Conservation (phyloP, 2,329 filamentous ascomycete genomes). For the Sporothrix protearum region DNA sequence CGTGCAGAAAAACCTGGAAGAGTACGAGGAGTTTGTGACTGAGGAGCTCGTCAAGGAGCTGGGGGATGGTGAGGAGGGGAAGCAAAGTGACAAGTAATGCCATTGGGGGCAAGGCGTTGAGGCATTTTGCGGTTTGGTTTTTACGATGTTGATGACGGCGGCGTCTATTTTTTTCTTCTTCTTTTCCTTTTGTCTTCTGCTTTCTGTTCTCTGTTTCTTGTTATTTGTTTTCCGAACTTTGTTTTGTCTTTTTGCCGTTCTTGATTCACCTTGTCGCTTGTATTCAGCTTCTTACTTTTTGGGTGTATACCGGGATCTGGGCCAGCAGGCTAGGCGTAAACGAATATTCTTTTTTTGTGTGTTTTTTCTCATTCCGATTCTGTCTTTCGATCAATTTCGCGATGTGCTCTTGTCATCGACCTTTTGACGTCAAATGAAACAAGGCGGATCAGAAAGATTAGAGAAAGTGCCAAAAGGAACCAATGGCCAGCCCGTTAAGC, state of each 20-base stretch:
- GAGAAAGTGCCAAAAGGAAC: too few species aligned
- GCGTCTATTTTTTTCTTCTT: not conserved
- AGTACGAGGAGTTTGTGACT: constrained; percentile 89
- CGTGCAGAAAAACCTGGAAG: constrained; percentile 85
- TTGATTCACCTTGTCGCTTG: not conserved
- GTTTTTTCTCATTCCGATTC: not conserved
- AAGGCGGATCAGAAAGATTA: too few species aligned
- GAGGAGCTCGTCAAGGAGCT: constrained; percentile 88
- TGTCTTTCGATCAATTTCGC: not conserved
- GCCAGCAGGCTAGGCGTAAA: constrained; percentile 11
- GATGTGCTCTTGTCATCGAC: not conserved
- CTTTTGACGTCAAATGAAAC: too few species aligned
- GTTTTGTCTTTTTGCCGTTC: not conserved
- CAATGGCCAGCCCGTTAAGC: too few species aligned
- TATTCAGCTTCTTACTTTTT: not conserved
- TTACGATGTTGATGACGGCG: constrained; percentile 13
- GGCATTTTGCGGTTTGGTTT: not conserved
- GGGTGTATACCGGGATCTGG: constrained; percentile 12
- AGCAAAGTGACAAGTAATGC: not conserved
- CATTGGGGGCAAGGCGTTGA: not conserved
- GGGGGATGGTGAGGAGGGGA: constrained; percentile 42
- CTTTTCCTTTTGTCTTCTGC: not conserved
- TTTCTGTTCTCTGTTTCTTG: not conserved
- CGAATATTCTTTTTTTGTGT: not conserved
- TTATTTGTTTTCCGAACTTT: not conserved